Percentiles rank a stretch among this genome's conserved stretches.
Conservation (phyloP, 2,329 filamentous ascomycete genomes). For the Pseudogymnoascus destructans region DNA sequence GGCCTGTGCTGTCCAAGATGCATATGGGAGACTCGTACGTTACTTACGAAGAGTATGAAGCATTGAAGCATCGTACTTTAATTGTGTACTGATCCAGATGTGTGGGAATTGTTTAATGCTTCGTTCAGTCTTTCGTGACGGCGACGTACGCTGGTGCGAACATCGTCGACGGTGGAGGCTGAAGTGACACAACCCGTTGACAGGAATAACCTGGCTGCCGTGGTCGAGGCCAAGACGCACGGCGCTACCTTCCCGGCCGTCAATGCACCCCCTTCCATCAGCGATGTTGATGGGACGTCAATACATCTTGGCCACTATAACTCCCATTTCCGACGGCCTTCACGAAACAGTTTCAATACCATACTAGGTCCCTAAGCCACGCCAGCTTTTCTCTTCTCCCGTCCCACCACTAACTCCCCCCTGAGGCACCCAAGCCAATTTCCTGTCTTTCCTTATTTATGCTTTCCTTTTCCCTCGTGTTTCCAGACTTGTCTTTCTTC, state of each 20-base stretch:
- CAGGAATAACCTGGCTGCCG: neutral
- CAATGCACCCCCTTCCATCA: neutral
- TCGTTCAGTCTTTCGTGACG: neutral
- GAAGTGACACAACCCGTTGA: neutral
- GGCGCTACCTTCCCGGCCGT: neutral
- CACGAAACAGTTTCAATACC: conserved; percentile 8
- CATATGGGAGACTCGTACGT: neutral
- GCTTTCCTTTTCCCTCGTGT: conserved; percentile 9
- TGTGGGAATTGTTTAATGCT: conserved; percentile 5
- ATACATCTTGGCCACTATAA: neutral
- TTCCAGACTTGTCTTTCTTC: conserved; percentile 9
- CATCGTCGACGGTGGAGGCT: neutral
- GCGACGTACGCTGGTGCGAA: neutral
- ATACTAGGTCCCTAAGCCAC: conserved; percentile 5
- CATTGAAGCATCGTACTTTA: neutral
- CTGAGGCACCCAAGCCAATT: conserved; percentile 1
- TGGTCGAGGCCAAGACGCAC: neutral
- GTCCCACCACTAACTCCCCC: neutral
- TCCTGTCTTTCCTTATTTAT: conserved; percentile 7
- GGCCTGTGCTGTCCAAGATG: conserved; percentile 1
- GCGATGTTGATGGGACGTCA: neutral
- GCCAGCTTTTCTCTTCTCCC: conserved; percentile 1
- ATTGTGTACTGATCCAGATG: neutral
- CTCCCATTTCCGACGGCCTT: neutral
- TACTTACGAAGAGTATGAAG: neutral